Percentiles rank a stretch among this genome's conserved stretches.
phyloP scores from a whole-genome alignment of 2,329 filamentous ascomycete genomes.

The Parasarocladium wereldwijsianum region DNA sequence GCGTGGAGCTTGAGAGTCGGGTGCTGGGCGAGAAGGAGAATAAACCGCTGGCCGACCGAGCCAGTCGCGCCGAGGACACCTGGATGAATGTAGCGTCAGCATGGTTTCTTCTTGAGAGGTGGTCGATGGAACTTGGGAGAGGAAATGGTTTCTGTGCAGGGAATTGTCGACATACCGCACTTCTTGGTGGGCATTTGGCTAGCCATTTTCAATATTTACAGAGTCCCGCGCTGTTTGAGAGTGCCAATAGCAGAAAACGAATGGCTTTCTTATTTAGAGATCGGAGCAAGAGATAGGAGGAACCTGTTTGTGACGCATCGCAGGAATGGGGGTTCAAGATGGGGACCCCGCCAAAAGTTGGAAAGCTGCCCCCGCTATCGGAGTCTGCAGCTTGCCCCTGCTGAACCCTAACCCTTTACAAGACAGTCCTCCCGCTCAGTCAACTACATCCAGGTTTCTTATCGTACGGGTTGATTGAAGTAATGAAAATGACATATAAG shows the following conservation, averaged over 20 bases:
- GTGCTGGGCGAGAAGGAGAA: slow-evolving; percentile 78
- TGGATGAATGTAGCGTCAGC: slow-evolving; percentile 34
- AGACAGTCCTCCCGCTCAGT: no score
- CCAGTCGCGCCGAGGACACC: slow-evolving; percentile 83
- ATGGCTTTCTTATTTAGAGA: no score
- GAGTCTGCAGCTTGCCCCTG: no score
- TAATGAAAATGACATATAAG: no score
- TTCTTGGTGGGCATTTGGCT: slow-evolving; percentile 40
- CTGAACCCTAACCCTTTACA: no score
- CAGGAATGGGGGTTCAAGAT: slow-evolving; percentile 8
- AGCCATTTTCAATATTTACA: slow-evolving; percentile 11
- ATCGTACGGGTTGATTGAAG: no score
- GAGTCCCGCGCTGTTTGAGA: neutral
- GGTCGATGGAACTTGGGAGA: slow-evolving; percentile 3
- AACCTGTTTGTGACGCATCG: slow-evolving; percentile 11
- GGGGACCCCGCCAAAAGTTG: slow-evolving; percentile 12
- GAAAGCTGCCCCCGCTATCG: slow-evolving; percentile 17
- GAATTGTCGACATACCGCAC: slow-evolving; percentile 30
- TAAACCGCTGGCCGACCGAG: slow-evolving; percentile 89
- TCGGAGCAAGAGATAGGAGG: slow-evolving; percentile 4
- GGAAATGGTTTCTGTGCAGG: slow-evolving; percentile 6
- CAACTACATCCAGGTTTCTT: no score
- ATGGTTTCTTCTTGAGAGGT: neutral
- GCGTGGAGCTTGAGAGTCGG: slow-evolving; percentile 77
- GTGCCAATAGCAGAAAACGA: no score